These are phyloP conservation scores for Nothophoma quercina DNA, from an alignment of 2,329 filamentous ascomycete genomes.

Conservation along the genomic window DNA sequence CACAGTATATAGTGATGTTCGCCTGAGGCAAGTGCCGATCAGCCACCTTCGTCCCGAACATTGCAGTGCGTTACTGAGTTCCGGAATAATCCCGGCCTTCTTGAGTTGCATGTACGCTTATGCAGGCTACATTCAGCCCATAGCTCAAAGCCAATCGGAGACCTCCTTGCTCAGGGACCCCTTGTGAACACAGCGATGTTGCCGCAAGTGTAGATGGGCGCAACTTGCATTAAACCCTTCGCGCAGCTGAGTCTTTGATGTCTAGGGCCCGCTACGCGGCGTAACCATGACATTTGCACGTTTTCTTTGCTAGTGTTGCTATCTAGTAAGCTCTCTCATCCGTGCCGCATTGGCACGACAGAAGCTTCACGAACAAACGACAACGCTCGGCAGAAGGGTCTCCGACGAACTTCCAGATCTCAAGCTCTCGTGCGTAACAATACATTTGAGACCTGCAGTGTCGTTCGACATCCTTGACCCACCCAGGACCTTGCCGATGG, in stretches of 20 bases:
- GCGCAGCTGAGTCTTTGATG: not conserved
- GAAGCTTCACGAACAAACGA: not conserved
- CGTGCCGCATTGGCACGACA: not conserved
- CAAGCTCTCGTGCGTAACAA: too few relatives aligned
- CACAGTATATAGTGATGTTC: conserved; percentile 1
- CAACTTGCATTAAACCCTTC: not conserved
- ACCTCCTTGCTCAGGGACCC: not conserved
- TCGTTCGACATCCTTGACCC: too few relatives aligned
- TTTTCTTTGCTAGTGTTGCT: not conserved
- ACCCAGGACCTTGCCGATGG: too few relatives aligned
- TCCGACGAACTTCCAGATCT: too few relatives aligned
- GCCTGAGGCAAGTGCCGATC: conserved; percentile 7
- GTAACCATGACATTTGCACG: not conserved
- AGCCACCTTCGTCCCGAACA: not conserved
- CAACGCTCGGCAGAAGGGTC: too few relatives aligned
- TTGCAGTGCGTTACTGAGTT: not conserved
- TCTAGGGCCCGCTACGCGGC: not conserved
- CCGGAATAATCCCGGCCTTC: conserved; percentile 1
- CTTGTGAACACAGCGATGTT: not conserved
- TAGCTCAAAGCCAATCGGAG: not conserved
- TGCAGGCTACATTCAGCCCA: conserved; percentile 8
- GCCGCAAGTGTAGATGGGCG: not conserved
- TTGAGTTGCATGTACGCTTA: conserved; percentile 10
- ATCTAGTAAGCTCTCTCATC: too few relatives aligned
- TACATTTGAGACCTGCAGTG: not conserved